phyloP scores from a whole-genome alignment of 805 yeast species.

The Lachancea sp. region DNA sequence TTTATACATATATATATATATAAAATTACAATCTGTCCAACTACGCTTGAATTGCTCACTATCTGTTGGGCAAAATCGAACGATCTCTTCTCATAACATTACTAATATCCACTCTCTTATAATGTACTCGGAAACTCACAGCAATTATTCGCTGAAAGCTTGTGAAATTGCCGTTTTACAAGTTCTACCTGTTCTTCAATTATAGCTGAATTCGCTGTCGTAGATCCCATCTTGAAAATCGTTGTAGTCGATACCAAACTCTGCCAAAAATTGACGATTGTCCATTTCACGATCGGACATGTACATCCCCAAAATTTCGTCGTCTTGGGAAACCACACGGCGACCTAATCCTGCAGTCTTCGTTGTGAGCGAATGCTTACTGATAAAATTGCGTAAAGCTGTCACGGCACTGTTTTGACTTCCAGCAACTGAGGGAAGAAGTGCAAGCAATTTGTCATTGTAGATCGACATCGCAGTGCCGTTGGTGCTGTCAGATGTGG shows the following conservation, averaged over 20 bases:
- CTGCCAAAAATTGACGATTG: constrained; percentile 14
- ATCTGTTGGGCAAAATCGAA: too few relatives aligned
- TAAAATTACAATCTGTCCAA: too few relatives aligned
- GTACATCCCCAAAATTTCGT: constrained; percentile 21
- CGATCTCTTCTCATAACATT: too few relatives aligned
- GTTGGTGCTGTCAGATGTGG: neutral
- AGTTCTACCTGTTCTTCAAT: neutral
- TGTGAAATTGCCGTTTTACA: too few relatives aligned
- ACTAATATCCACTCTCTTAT: too few relatives aligned
- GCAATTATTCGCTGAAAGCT: too few relatives aligned
- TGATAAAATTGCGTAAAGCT: constrained; percentile 22
- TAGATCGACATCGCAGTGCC: constrained; percentile 7
- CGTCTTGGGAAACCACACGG: constrained; percentile 20
- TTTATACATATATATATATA: too few relatives aligned
- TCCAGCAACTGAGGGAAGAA: constrained; percentile 23
- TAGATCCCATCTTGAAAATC: constrained; percentile 9
- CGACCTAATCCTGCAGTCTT: constrained; percentile 21
- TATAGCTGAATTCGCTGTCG: neutral
- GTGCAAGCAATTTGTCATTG: constrained; percentile 17
- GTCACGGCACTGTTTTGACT: constrained; percentile 21
- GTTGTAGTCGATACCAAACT: constrained; percentile 15
- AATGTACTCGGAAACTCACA: too few relatives aligned
- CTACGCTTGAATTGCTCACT: too few relatives aligned
- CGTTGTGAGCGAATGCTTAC: constrained; percentile 21
- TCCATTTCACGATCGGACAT: constrained; percentile 8